These are phyloP conservation scores for Streptanthus diversifolius DNA, from an alignment of 345 rosid genomes.

Conservation along the genomic window DNA sequence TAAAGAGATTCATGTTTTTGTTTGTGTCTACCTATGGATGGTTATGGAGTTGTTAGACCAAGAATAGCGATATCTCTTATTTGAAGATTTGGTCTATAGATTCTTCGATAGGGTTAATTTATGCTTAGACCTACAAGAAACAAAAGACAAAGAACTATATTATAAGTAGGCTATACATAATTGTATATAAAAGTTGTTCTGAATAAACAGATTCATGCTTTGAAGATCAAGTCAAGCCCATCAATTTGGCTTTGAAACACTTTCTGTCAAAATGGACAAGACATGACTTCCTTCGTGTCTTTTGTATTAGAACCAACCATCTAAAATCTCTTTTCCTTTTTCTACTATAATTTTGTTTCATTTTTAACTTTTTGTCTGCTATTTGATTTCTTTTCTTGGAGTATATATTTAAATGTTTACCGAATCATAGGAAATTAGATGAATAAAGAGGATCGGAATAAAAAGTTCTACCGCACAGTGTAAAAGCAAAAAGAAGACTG, in stretches of 20 bases:
- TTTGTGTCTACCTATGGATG: constrained; percentile 27
- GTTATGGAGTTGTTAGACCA: constrained; percentile 18
- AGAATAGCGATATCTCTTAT: constrained; percentile 12
- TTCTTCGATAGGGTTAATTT: constrained; percentile 24
- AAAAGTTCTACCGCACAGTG: constrained; percentile 3
- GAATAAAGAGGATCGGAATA: constrained; percentile 26
- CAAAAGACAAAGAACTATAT: constrained; percentile 23
- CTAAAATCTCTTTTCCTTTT: constrained; percentile 8
- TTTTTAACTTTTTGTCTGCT: constrained; percentile 12
- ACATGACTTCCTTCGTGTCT: constrained; percentile 30
- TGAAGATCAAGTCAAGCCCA: constrained; percentile 34
- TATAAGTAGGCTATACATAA: constrained; percentile 15
- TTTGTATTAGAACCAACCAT: constrained; percentile 33
- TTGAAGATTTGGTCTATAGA: constrained; percentile 19
- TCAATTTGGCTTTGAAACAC: constrained; percentile 30
- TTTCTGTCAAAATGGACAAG: constrained; percentile 35
- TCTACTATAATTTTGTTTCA: background rate
- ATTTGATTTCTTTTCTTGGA: constrained; percentile 11
- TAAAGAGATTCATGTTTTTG: constrained; percentile 31
- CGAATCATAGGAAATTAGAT: constrained; percentile 16
- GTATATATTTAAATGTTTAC: constrained; percentile 2
- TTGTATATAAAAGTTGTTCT: constrained; percentile 6
- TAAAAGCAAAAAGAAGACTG: constrained; percentile 12
- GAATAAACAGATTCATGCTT: constrained; percentile 22
- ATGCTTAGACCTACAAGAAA: constrained; percentile 33